Conservation (phyloP, 2,329 filamentous ascomycete species). For the Xylaria sp. region DNA sequence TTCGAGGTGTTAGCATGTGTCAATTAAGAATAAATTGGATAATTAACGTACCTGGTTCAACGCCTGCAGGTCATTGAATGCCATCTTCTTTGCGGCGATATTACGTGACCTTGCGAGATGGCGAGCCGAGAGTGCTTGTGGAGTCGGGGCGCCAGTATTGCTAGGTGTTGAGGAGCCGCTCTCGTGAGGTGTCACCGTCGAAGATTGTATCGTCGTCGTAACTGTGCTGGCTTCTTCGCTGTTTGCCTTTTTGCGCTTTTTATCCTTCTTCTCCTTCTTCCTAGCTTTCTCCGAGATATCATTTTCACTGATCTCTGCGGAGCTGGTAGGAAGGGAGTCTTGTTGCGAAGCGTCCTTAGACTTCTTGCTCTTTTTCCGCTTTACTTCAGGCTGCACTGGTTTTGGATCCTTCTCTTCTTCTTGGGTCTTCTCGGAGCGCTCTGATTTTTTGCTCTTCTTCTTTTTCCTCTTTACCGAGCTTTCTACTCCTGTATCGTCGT, state of each 20-base stretch:
- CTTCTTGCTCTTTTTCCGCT: conserved; percentile 47
- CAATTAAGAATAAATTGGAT: not conserved
- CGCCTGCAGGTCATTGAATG: conserved; percentile 81
- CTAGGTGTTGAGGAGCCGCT: conserved; percentile 54
- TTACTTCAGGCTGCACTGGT: conserved; percentile 32
- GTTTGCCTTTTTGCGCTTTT: conserved; percentile 56
- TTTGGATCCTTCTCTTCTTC: conserved; percentile 34
- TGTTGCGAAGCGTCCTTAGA: conserved; percentile 51
- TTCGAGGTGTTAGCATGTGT: conserved; percentile 40
- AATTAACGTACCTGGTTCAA: conserved; percentile 79
- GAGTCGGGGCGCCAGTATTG: conserved; percentile 59
- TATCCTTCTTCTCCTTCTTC: conserved; percentile 59
- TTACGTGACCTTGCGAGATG: conserved; percentile 82
- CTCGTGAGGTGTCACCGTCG: conserved; percentile 46
- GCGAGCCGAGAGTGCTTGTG: conserved; percentile 66
- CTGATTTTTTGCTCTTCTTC: conserved; percentile 47
- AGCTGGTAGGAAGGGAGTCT: conserved; percentile 45
- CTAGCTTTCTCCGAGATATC: conserved; percentile 54
- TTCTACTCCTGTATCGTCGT: conserved; percentile 42
- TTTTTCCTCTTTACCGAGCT: conserved; percentile 46
- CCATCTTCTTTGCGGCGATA: conserved; percentile 88
- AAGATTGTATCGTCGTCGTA: conserved; percentile 41
- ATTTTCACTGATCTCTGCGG: conserved; percentile 41
- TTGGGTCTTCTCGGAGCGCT: conserved; percentile 46
- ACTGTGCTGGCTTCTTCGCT: conserved; percentile 45